These are phyloP conservation scores for Wickerhamomyces chambardii DNA, from an alignment of 805 yeast species.

Conservation along the genomic window DNA sequence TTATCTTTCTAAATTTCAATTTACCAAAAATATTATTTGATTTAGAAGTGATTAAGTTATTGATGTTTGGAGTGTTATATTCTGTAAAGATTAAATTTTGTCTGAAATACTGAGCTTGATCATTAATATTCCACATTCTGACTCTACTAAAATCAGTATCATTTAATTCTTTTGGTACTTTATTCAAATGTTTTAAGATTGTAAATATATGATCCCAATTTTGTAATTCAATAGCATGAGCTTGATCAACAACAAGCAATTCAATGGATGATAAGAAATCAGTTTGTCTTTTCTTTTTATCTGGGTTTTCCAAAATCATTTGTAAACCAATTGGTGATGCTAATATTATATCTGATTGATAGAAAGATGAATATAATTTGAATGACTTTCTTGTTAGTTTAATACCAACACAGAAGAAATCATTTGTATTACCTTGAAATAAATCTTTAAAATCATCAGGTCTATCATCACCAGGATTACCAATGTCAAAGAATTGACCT, in stretches of 20 bases:
- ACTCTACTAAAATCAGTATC: slow-evolving; percentile 88
- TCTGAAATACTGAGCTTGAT: slow-evolving; percentile 60
- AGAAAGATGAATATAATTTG: slow-evolving; percentile 77
- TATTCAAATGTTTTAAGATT: slow-evolving; percentile 60
- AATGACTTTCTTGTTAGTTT: slow-evolving; percentile 85
- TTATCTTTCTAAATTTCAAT: slow-evolving; percentile 40
- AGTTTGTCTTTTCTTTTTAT: slow-evolving; percentile 48
- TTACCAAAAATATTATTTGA: slow-evolving; percentile 53
- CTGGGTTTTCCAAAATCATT: slow-evolving; percentile 62
- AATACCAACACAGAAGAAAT: slow-evolving; percentile 84
- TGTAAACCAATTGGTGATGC: slow-evolving; percentile 91
- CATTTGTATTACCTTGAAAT: slow-evolving; percentile 87
- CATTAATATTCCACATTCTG: slow-evolving; percentile 88
- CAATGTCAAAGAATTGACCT: slow-evolving; percentile 53
- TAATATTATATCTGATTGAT: slow-evolving; percentile 75
- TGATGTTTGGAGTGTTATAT: slow-evolving; percentile 74
- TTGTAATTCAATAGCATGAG: slow-evolving; percentile 84
- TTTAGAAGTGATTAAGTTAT: slow-evolving; percentile 39
- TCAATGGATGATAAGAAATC: slow-evolving; percentile 91
- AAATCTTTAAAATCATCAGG: slow-evolving; percentile 76
- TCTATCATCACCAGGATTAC: slow-evolving; percentile 38
- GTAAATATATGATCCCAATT: slow-evolving; percentile 80
- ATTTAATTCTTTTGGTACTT: slow-evolving; percentile 70
- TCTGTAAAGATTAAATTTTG: slow-evolving; percentile 77
- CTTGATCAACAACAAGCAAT: slow-evolving; percentile 67